phyloP scores from a whole-genome alignment of 495 filamentous ascomycete species.

The Usnea hakonensis region DNA sequence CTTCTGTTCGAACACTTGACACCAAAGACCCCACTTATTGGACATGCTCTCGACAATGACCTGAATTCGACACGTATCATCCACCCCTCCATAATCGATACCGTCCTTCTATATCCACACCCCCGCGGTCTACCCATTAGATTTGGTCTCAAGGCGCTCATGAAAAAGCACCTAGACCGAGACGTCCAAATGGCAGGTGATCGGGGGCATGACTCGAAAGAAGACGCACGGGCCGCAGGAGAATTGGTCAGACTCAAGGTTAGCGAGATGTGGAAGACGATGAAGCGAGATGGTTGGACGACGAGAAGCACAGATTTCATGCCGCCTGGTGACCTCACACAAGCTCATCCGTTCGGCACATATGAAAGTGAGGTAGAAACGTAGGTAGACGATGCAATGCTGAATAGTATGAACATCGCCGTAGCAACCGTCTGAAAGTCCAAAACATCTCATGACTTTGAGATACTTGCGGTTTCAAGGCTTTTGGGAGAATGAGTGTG shows the following conservation, averaged over 20 bases:
- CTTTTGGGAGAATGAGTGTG: background rate
- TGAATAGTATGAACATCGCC: too few relatives aligned
- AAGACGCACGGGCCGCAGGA: constrained; percentile 83
- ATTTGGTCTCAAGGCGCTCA: constrained; percentile 73
- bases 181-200: constrained; percentile 70
- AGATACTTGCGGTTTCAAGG: background rate
- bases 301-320: constrained; percentile 45
- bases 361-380: background rate
- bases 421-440: background rate
- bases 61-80: constrained; percentile 74
- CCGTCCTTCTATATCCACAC: constrained; percentile 77
- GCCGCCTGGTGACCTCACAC: background rate
- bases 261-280: constrained; percentile 52
- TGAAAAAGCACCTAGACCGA: constrained; percentile 64
- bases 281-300: constrained; percentile 59
- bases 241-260: constrained; percentile 69
- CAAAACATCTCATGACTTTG: background rate
- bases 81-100: constrained; percentile 80
- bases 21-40: constrained; percentile 73
- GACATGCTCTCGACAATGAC: constrained; percentile 94
- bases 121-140: constrained; percentile 65
- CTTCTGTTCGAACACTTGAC: constrained; percentile 64
- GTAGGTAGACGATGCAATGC: background rate
- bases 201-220: constrained; percentile 74
- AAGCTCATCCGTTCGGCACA: background rate